Base-by-base conservation (phyloP, 2,329 filamentous ascomycete genomes). In the Aphanocladium album region DNA sequence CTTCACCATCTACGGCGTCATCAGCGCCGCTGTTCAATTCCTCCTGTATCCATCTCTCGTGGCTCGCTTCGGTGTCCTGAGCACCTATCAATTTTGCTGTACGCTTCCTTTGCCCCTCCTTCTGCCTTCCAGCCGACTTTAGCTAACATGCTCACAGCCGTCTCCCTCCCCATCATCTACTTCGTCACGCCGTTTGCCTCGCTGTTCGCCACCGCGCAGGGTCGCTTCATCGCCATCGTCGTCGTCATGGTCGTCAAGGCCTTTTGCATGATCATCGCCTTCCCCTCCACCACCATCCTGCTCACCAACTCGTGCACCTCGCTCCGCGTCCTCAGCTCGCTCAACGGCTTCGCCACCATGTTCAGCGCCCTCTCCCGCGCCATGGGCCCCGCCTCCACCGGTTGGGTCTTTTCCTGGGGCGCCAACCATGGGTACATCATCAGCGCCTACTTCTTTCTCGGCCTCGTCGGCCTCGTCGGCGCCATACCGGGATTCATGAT, bases 291-390 rank as follows among this genome's bases (percentile, higher is more conserved):
- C 27, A 96, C 91, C 6, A 97, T 98, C 67, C 80, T 98, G 52
- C 82, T 98, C 41, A 97, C 93, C 30, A 97, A 97, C 74, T 91
- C 88, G 11, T 91, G 91, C 5, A 76, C 81, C 1, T 92, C 88
- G 59, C 77, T 96, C 17, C 68, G 67, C 47, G 84, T 96, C 11
- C 82, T 98, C 5, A 93, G 92, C 1, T 97, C 93, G 0, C 77
- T 98, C 60, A 98, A 98, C 69, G 95, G 93, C 2, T 86, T 96
- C 63, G 93, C 91, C 0, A 96, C 93, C 0, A 89, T 88, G 60
- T 85, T 93, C 37, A 89, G 87, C 64, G 92, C 90, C 0, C 73
- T 97, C 5, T 93, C 93, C 1, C 80, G 93, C 53, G 93, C 91
- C 0, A 69, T 83, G 0, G 95, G 95, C 0, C 93, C 95, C 0